Conservation (phyloP, 2,329 filamentous ascomycete genomes). For the Penicillium sp. region DNA sequence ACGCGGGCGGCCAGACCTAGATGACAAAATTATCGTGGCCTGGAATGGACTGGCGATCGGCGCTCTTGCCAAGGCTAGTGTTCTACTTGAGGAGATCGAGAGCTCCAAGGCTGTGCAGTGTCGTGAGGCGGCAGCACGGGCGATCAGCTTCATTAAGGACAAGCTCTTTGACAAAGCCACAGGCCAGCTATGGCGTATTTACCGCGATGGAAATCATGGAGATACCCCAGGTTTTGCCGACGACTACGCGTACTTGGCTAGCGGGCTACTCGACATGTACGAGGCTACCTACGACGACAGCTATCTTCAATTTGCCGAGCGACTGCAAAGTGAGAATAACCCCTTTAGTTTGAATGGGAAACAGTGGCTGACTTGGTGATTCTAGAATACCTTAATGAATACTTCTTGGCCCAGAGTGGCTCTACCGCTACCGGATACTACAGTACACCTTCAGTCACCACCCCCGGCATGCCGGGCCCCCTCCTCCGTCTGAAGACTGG, state of each 20-base stretch:
- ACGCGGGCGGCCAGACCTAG: slow-evolving; percentile 72
- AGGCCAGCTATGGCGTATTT: slow-evolving; percentile 70
- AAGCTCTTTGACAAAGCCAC: slow-evolving; percentile 67
- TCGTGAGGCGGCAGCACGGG: slow-evolving; percentile 62
- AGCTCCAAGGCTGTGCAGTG: slow-evolving; percentile 60
- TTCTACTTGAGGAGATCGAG: slow-evolving; percentile 62
- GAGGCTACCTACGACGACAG: slow-evolving; percentile 73
- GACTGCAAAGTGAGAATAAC: slow-evolving; percentile 64
- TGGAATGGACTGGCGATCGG: slow-evolving; percentile 90
- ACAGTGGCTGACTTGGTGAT: slow-evolving; percentile 1
- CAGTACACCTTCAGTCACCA: slow-evolving; percentile 46
- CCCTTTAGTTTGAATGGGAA: background rate
- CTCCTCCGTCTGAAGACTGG: slow-evolving; percentile 90
- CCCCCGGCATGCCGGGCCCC: slow-evolving; percentile 57
- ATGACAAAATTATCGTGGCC: slow-evolving; percentile 82
- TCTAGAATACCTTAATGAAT: slow-evolving; percentile 66
- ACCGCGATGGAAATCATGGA: slow-evolving; percentile 62
- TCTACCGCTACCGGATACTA: slow-evolving; percentile 42
- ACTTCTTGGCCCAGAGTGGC: slow-evolving; percentile 69
- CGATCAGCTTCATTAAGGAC: slow-evolving; percentile 68
- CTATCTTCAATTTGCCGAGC: slow-evolving; percentile 77
- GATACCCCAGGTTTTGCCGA: slow-evolving; percentile 77
- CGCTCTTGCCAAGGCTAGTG: slow-evolving; percentile 72
- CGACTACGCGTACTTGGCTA: slow-evolving; percentile 87
- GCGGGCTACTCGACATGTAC: slow-evolving; percentile 79